Conservation (phyloP, 192 early-diverging fungal species). For the Neocallimastix lanati region DNA sequence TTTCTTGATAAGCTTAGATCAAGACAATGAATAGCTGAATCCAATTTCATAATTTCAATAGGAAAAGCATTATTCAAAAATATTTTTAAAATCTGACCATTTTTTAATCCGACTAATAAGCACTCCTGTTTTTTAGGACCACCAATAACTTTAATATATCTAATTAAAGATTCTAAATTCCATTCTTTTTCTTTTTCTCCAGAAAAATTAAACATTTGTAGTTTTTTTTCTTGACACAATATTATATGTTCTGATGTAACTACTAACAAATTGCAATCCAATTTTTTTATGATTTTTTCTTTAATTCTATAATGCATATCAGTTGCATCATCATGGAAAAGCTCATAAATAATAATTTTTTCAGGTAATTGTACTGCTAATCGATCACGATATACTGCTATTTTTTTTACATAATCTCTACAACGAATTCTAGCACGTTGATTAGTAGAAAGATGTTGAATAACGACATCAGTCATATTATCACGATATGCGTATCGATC, state of each 20-base stretch:
- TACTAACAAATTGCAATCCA: conserved; percentile 36
- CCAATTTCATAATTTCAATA: conserved; percentile 22
- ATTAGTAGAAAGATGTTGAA: conserved; percentile 27
- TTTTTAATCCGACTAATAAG: conserved; percentile 29
- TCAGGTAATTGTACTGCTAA: conserved; percentile 37
- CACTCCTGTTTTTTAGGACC: conserved; percentile 29
- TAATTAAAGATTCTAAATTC: conserved; percentile 26
- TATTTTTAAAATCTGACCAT: conserved; percentile 28
- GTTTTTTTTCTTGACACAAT: conserved; percentile 23
- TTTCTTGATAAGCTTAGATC: conserved; percentile 25
- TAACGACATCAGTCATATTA: conserved; percentile 44
- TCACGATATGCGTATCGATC: conserved; percentile 35
- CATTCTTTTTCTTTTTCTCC: conserved; percentile 36
- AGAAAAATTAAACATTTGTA: conserved; percentile 25
- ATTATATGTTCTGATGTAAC: conserved; percentile 35
- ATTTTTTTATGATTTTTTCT: conserved; percentile 28
- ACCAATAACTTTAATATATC: conserved; percentile 36
- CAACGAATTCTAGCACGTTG: conserved; percentile 34
- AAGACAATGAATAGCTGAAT: conserved; percentile 19
- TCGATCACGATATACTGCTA: conserved; percentile 30
- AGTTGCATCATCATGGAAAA: conserved; percentile 27
- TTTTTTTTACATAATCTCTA: conserved; percentile 38
- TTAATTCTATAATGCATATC: conserved; percentile 44
- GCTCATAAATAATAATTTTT: conserved; percentile 33
- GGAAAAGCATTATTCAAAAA: conserved; percentile 39